phyloP scores from a whole-genome alignment of 192 early-diverging fungal species.

The Geranomyces michiganensis region DNA sequence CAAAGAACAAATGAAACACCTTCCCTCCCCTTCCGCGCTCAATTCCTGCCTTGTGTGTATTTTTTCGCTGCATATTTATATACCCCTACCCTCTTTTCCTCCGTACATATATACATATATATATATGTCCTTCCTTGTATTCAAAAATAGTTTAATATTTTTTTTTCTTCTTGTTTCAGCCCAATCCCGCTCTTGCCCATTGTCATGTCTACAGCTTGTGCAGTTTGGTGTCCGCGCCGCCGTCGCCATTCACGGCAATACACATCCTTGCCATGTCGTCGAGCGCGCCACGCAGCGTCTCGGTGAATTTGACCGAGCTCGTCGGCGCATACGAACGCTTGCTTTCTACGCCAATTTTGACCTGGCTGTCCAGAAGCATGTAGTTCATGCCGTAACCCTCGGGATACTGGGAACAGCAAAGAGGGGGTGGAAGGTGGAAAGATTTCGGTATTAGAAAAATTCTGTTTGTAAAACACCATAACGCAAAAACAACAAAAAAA shows the following conservation, averaged over 20 bases:
- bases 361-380: constrained; percentile 59
- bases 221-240: not conserved
- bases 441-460: constrained; percentile 7
- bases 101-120: too few species aligned
- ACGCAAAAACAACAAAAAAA: constrained; percentile 16
- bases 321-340: constrained; percentile 51
- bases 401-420: constrained; percentile 32
- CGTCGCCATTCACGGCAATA: constrained; percentile 8
- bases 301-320: constrained; percentile 26
- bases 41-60: too few species aligned
- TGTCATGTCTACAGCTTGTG: not conserved
- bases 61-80: too few species aligned
- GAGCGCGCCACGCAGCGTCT: constrained; percentile 38
- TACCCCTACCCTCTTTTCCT: too few species aligned
- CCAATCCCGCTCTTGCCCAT: not conserved
- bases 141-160: too few species aligned
- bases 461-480: constrained; percentile 1
- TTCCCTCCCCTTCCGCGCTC: too few species aligned
- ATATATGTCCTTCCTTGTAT: too few species aligned
- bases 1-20: too few species aligned
- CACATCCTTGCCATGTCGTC: constrained; percentile 36
- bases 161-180: too few species aligned
- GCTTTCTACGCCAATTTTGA: constrained; percentile 83
- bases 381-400: constrained; percentile 92
- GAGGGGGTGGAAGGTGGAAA: too few species aligned